Percentiles rank a stretch among this genome's conserved stretches.
phyloP scores from a whole-genome alignment of 2,329 filamentous ascomycete genomes.

The Aspergillus sp. region DNA sequence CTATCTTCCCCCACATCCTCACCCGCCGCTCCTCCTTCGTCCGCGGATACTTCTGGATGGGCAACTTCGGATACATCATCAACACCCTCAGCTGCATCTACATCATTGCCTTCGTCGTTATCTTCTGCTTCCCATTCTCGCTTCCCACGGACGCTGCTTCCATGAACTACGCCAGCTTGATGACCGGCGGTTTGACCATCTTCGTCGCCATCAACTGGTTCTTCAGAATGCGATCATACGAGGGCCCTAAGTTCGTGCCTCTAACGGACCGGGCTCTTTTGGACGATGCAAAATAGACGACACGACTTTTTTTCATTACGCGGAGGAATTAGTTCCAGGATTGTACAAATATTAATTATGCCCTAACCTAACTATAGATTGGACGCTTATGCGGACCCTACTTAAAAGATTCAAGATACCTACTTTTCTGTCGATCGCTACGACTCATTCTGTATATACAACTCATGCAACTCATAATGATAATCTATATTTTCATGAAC shows the following conservation, averaged over 20 bases:
- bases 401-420: background rate
- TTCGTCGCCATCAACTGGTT: slow-evolving; percentile 51
- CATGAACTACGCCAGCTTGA: slow-evolving; percentile 58
- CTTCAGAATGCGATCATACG: slow-evolving; percentile 33
- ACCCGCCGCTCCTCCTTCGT: slow-evolving; percentile 54
- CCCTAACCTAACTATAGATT: background rate
- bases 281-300: slow-evolving; percentile 26
- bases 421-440: background rate
- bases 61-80: slow-evolving; percentile 50
- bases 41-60: slow-evolving; percentile 56
- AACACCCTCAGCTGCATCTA: slow-evolving; percentile 54
- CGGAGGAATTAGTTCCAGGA: too few species aligned
- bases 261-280: slow-evolving; percentile 33
- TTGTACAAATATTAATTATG: background rate
- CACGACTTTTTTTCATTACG: background rate
- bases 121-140: slow-evolving; percentile 59
- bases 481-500: background rate
- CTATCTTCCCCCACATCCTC: slow-evolving; percentile 53
- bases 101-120: slow-evolving; percentile 57
- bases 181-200: slow-evolving; percentile 53
- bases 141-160: slow-evolving; percentile 46
- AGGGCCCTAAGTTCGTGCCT: slow-evolving; percentile 37
- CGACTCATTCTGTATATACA: background rate
- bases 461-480: background rate
- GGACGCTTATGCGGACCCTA: background rate